A percentile compares a stretch with the other conserved stretches of the same genome.
These are phyloP conservation scores for Torulaspora franciscae DNA, from an alignment of 805 yeast genomes.

Conservation along the genomic window DNA sequence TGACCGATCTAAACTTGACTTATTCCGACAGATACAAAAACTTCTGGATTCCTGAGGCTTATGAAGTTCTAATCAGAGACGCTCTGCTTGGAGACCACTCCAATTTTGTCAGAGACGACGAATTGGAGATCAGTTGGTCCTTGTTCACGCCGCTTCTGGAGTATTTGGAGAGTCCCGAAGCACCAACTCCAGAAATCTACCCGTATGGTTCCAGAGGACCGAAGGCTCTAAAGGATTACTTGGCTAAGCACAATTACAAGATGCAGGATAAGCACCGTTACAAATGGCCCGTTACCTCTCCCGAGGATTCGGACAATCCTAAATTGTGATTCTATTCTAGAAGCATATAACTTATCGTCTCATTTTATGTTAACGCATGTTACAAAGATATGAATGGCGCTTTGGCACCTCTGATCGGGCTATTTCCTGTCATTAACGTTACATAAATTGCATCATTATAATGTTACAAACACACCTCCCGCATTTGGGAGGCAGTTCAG, in stretches of 20 bases:
- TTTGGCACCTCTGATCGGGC: background rate
- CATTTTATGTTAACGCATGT: background rate
- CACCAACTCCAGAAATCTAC: conserved; percentile 63
- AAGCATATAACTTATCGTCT: background rate
- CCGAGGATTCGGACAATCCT: conserved; percentile 20
- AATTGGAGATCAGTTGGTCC: conserved; percentile 88
- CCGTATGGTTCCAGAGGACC: conserved; percentile 95
- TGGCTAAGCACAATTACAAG: conserved; percentile 68
- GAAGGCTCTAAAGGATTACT: conserved; percentile 50
- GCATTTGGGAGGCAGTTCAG: background rate
- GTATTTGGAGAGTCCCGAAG: conserved; percentile 64
- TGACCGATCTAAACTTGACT: conserved; percentile 86
- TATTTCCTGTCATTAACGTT: background rate
- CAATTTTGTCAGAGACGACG: conserved; percentile 96
- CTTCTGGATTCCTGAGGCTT: conserved; percentile 96
- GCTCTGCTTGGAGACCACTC: conserved; percentile 90
- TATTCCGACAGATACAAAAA: conserved; percentile 76
- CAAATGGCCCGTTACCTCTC: conserved; percentile 85
- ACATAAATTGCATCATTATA: conserved; percentile 1
- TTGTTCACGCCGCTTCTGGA: conserved; percentile 88
- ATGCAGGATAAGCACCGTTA: conserved; percentile 57
- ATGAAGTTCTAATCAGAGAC: conserved; percentile 91
- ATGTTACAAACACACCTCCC: conserved; percentile 7
- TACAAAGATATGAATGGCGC: background rate
- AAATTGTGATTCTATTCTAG: conserved; percentile 4